Evolutionary conservation across 2,329 filamentous ascomycete species (phyloP).

Genomic region (Falciphora oryzae): DNA sequence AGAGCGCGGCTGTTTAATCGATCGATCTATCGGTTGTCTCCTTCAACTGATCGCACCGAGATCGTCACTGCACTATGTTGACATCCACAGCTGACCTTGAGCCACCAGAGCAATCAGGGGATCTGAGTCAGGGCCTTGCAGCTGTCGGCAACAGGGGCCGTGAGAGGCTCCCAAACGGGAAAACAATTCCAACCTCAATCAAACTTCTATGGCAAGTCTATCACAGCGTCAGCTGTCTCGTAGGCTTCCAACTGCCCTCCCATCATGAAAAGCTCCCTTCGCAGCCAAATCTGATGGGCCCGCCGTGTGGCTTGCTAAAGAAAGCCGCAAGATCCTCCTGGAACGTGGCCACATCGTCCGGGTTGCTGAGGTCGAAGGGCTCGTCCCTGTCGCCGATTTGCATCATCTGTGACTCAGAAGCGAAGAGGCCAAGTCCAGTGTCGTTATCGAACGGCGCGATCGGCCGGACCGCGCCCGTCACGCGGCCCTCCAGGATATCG

Average conservation of each 20-base stretch:
- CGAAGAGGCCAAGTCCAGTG: background rate
- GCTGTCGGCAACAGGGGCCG: background rate
- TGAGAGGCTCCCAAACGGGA: no score
- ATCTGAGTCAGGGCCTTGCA: background rate
- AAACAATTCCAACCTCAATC: no score
- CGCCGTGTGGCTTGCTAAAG: no score
- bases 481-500: constrained; percentile 23
- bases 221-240: no score
- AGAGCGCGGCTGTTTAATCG: background rate
- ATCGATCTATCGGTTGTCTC: background rate
- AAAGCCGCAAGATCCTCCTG: no score
- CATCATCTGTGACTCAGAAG: constrained; percentile 4
- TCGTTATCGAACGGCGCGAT: constrained; percentile 4
- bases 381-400: constrained; percentile 2
- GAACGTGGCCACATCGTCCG: background rate
- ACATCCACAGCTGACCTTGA: background rate
- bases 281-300: no score
- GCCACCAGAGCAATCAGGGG: background rate
- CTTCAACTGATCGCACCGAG: background rate
- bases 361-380: constrained; percentile 10
- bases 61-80: background rate
- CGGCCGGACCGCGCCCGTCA: constrained; percentile 9
- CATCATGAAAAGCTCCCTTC: no score
- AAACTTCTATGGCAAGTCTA: no score
- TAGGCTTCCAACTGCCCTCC: no score